These are phyloP conservation scores for Trichoderma brevicompactum DNA, from an alignment of 2,329 filamentous ascomycete species.

Conservation along the genomic window DNA sequence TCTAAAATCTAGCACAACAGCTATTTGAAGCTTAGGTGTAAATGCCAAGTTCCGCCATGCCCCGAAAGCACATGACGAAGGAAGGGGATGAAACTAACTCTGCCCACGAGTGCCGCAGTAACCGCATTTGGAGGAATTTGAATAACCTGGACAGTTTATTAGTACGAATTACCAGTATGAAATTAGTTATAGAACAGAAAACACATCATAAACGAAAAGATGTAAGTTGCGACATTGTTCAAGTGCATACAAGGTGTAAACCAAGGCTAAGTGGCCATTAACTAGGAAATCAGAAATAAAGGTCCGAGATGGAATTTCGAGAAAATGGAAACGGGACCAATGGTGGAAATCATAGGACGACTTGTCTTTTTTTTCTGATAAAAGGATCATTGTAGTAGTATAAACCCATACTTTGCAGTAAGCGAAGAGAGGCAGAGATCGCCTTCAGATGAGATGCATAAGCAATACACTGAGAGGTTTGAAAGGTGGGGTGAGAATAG, in stretches of 20 bases:
- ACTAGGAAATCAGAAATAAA: too few relatives aligned
- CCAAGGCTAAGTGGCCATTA: too few relatives aligned
- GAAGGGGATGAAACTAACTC: slow-evolving; percentile 54
- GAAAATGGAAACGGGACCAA: too few relatives aligned
- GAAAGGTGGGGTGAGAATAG: slow-evolving; percentile 4
- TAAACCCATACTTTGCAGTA: background rate
- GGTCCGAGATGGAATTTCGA: too few relatives aligned
- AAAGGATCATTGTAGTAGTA: too few relatives aligned
- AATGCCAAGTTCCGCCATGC: background rate
- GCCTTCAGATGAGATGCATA: background rate
- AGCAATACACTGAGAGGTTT: background rate
- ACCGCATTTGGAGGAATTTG: slow-evolving; percentile 56
- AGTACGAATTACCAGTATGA: background rate
- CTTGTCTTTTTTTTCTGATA: too few relatives aligned
- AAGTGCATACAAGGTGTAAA: background rate
- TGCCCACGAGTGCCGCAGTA: slow-evolving; percentile 55
- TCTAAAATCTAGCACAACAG: background rate
- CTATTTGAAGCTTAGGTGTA: background rate
- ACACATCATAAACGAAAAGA: background rate
- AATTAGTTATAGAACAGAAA: background rate
- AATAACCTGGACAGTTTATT: slow-evolving; percentile 49
- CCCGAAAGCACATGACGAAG: background rate
- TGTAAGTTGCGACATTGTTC: background rate
- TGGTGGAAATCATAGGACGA: too few relatives aligned
- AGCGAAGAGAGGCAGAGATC: background rate